Evolutionary conservation across 805 yeast genomes (phyloP), one percentile per base, ranked within the genome.

Genomic region (Ascoidea rubescens): DNA sequence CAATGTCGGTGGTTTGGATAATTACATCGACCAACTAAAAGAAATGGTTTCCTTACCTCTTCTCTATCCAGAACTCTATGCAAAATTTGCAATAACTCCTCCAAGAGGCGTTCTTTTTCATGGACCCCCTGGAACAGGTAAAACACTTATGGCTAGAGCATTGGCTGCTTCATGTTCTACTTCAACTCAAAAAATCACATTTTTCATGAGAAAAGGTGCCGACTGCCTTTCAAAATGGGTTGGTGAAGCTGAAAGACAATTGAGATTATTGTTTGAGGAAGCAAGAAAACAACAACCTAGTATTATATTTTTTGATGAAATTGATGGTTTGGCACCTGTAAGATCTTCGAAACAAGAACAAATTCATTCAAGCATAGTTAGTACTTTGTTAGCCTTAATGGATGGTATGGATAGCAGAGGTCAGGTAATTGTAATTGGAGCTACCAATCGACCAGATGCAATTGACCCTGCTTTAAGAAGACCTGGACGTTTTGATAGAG

Each of bases 91-190:
- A 53, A 88, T 91, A 43, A 87, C 96, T 0, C 98, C 99, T 1
- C 99, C 99, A 17, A 73, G 99, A 57, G 99, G 99, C 56, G 99
- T 93, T 1, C 67, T 93, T 52, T 93, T 93, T 68, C 99, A 93
- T 67, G 99, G 99, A 48, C 99, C 99, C 4, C 99, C 99, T 2
- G 99, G 99, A 57, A 93, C 99, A 0, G 99, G 99, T 75, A 93
- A 93, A 64, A 93, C 99, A 0, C 74, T 93, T 51, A 88, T 93
- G 96, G 99, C 99, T 0, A 71, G 99, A 54, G 99, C 99, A 0
- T 71, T 93, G 50, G 99, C 99, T 1, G 93, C 98, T 0, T 86
- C 95, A 57, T 89, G 96, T 60, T 86, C 96, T 0, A 79, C 95
- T 0, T 82, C 86, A 16, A 82, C 82, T 12, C 73, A 84, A 55